Evolutionary conservation across 306 rosid genomes (phyloP), one percentile per base, ranked within the genome.

Genomic region (Adenanthera pavonina): DNA sequence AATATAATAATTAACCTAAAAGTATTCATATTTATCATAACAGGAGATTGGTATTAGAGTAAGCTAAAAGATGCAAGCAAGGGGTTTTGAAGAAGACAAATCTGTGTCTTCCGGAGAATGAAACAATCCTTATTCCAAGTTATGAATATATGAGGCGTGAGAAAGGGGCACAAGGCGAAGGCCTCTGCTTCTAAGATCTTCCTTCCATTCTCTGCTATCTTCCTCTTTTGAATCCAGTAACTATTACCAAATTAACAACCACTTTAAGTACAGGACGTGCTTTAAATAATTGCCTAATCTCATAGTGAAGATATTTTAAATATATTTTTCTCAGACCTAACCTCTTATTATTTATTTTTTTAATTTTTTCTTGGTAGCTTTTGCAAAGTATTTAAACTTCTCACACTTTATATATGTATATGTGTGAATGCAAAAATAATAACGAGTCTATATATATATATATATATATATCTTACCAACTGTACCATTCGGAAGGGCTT

Each of bases 81-180:
- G 9, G 25, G 8, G 15, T 20, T 30, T 30, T 59, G 36, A 59
- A 59, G 65, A 20, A 59, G 9, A 8, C 71, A 66, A 66, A 47
- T 8, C 62, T 75, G 34, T 16, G 33, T 13, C 17, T 36, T 35
- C 10, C 51, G 47, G 8, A 66, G 5, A 60, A 77, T 33, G 68
- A 62, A 71, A 8, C 14, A 53, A 30, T n/a, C 61, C 11, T 73
- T 85, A 88, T 76, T 77, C 85, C 43, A 56, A 87, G 59, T 81
- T 86, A 82, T 79, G 78, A 80, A 87, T 54, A 85, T 25, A 85
- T 52, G 90, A 89, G 43, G 88, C 90, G 61, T 77, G 87, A 60
- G 92, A 89, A 76, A 74, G 64, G 30, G 94, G 94, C 48, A 89
- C 87, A 51, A 91, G 91, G 82, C 94, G 87, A 41, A 91, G 78